Percentiles rank a stretch among this genome's conserved stretches.
phyloP scores from a whole-genome alignment of 139 green algal genomes.

The Spirogloea muscicola region DNA sequence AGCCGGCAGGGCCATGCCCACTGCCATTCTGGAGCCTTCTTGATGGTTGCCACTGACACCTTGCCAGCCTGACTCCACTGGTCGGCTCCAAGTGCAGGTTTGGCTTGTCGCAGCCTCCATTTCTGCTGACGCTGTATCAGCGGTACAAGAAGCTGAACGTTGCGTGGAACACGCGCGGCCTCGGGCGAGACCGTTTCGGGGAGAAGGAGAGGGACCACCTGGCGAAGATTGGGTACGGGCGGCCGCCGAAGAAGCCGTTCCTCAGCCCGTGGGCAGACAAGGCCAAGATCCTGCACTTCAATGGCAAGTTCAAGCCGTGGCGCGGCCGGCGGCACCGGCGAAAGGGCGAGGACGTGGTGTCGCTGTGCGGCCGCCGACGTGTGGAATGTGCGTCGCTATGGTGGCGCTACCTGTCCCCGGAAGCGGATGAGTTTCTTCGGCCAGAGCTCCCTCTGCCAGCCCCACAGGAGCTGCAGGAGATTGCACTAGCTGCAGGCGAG shows the following conservation, averaged over 20 bases:
- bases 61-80: background rate
- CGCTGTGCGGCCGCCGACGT: constrained; percentile 8
- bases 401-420: constrained; percentile 24
- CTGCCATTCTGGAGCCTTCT: no score
- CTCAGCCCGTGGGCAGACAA: background rate
- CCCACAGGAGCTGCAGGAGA: no score
- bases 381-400: constrained; percentile 5
- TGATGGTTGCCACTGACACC: no score
- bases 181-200: constrained; percentile 10
- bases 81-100: background rate
- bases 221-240: constrained; percentile 4
- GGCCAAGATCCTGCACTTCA: constrained; percentile 14
- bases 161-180: constrained; percentile 11
- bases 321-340: background rate
- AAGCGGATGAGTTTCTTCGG: no score
- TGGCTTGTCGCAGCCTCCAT: constrained; percentile 14
- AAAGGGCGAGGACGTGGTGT: no score
- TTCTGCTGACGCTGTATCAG: constrained; percentile 3
- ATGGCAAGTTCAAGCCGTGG: constrained; percentile 22
- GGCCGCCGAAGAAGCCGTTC: background rate
- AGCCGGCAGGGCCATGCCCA: no score
- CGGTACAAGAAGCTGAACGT: constrained; percentile 18
- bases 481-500: no score
- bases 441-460: no score
- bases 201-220: constrained; percentile 2